Evolutionary conservation across 2,329 filamentous ascomycete species (phyloP).

Genomic region (Colletotrichum shisoi): DNA sequence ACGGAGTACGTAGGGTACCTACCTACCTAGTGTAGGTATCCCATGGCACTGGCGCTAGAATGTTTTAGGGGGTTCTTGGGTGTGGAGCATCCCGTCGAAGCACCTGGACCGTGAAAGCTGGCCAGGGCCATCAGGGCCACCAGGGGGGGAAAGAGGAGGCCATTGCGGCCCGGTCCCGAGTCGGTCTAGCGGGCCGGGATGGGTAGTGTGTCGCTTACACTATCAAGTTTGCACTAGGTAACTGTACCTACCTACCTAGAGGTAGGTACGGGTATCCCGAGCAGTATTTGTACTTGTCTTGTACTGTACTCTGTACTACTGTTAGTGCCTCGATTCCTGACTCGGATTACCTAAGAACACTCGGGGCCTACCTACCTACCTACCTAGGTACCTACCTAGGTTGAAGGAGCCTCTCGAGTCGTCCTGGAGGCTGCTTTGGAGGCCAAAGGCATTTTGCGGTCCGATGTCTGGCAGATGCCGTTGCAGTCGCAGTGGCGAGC

Average conservation of each 20-base stretch:
- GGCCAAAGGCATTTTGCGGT: constrained; percentile 11
- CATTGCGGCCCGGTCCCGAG: constrained; percentile 12
- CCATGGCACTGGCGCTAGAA: constrained; percentile 8
- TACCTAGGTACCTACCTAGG: too few species aligned
- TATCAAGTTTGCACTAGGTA: neutral
- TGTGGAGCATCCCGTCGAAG: neutral
- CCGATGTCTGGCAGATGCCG: constrained; percentile 24
- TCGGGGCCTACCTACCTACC: too few species aligned
- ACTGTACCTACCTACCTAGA: too few species aligned
- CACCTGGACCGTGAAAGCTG: constrained; percentile 5
- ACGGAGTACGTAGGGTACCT: too few species aligned
- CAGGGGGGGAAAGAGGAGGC: neutral
- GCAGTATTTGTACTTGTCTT: too few species aligned
- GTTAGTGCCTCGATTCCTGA: neutral
- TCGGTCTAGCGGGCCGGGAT: neutral
- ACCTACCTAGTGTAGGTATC: too few species aligned
- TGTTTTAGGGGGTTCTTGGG: constrained; percentile 1
- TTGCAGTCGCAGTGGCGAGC: constrained; percentile 13
- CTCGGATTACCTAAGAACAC: constrained; percentile 18
- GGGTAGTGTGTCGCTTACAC: neutral
- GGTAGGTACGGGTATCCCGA: too few species aligned
- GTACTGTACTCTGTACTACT: too few species aligned
- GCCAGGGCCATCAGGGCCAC: neutral
- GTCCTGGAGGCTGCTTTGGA: constrained; percentile 8
- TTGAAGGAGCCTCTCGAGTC: neutral